phyloP scores from a whole-genome alignment of 2,329 filamentous ascomycete species.

The Drechslera avenae region DNA sequence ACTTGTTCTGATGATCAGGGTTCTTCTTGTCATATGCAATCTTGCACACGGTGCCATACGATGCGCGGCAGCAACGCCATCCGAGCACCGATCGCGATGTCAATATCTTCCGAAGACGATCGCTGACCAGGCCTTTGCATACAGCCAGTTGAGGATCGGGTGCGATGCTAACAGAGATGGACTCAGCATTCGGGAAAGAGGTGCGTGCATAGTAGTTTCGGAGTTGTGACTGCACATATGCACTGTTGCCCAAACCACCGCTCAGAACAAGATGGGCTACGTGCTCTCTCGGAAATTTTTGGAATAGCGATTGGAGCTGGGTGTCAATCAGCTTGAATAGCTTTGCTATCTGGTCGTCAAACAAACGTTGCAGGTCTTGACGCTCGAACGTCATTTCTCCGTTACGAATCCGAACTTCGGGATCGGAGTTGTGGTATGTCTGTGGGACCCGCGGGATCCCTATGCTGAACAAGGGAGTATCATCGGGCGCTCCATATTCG shows the following conservation, averaged over 20 bases:
- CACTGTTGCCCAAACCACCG: constrained; percentile 51
- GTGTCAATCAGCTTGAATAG: constrained; percentile 45
- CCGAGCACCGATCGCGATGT: constrained; percentile 52
- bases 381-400: constrained; percentile 44
- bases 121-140: constrained; percentile 59
- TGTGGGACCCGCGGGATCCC: constrained; percentile 42
- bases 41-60: constrained; percentile 48
- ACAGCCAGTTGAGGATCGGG: constrained; percentile 62
- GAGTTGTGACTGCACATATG: constrained; percentile 49
- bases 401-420: constrained; percentile 36
- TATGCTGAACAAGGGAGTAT: constrained; percentile 45
- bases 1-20: constrained; percentile 35
- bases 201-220: constrained; percentile 40
- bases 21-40: constrained; percentile 44
- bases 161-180: constrained; percentile 40
- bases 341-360: constrained; percentile 46
- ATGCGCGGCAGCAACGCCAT: constrained; percentile 47
- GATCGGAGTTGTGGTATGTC: constrained; percentile 40
- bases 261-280: constrained; percentile 50
- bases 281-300: constrained; percentile 35
- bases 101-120: constrained; percentile 57
- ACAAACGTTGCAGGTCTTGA: constrained; percentile 41
- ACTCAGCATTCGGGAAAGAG: constrained; percentile 28
- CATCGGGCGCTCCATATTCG: constrained; percentile 47
- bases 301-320: constrained; percentile 38